Evolutionary conservation across 139 green algal genomes (phyloP), one percentile per base, ranked within the genome.

Genomic region (Axilococcus clingmanii): DNA sequence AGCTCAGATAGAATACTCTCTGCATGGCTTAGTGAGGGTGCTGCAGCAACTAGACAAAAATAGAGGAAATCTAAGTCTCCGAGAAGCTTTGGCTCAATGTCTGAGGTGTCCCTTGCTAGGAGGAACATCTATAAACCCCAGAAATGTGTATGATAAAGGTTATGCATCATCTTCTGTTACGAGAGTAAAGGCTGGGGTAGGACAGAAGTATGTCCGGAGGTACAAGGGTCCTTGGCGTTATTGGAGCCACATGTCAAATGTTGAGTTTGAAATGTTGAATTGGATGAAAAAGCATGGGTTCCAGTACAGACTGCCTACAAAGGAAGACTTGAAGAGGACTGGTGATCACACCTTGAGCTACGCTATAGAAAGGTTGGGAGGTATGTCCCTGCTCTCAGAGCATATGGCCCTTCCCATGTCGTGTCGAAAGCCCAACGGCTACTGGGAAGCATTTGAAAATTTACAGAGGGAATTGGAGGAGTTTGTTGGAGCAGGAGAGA

Each of bases 41-140:
- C n/a, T n/a, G n/a, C n/a, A n/a, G n/a, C n/a, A n/a, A n/a, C n/a
- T n/a, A n/a, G 20, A 31, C 19, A 52, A 36, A 16, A 19, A 52
- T 34, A 52, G 22, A 52, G 8, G 6, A 19, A 23, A 42, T 42
- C 20, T 73, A 25, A 27, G 31, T 27, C 38, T 73, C 41, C 52
- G 57, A 5, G 28, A 46, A 14, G 66, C 62, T 12, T 34, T 75
- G 54, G 38, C 43, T 11, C 60, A 72, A 52, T 48, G 48, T 23
- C 35, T 75, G 60, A 47, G 47, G 23, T 75, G 66, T 47, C 66
- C 66, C 7, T 52, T 73, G 33, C 46, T 74, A 33, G n/a, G n/a
- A n/a, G n/a, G n/a, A n/a, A n/a, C n/a, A n/a, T n/a, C n/a, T n/a
- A n/a, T n/a, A n/a, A n/a, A n/a, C n/a, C n/a, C n/a, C n/a, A n/a